phyloP scores from a whole-genome alignment of 2,329 filamentous ascomycete species.

The Pseudocercospora fijiensis region DNA sequence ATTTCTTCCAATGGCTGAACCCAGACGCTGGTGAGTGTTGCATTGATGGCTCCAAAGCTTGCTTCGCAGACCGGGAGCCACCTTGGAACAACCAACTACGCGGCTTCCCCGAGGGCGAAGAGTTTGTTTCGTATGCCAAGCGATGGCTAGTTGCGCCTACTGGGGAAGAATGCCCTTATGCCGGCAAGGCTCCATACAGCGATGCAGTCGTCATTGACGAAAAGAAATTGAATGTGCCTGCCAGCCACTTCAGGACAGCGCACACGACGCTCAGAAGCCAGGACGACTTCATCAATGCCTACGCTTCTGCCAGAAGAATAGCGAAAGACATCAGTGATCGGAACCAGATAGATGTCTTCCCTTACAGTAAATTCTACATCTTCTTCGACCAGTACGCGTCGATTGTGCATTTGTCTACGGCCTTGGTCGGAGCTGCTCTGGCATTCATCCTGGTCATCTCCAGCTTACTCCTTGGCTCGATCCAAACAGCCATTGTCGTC shows the following conservation, averaged over 20 bases:
- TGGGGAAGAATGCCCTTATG: constrained; percentile 79
- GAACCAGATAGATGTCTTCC: constrained; percentile 85
- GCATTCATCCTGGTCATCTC: constrained; percentile 82
- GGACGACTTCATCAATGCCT: constrained; percentile 87
- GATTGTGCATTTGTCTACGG: constrained; percentile 76
- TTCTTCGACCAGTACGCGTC: constrained; percentile 97
- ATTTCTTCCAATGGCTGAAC: constrained; percentile 96
- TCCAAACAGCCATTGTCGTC: constrained; percentile 77
- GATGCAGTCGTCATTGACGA: constrained; percentile 77
- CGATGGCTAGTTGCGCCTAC: constrained; percentile 82
- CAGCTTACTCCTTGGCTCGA: constrained; percentile 76
- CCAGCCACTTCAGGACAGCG: constrained; percentile 87
- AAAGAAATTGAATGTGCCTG: constrained; percentile 65
- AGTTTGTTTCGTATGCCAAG: constrained; percentile 82
- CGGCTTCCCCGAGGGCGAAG: constrained; percentile 90
- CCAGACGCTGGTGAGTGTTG: constrained; percentile 75
- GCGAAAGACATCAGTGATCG: constrained; percentile 68
- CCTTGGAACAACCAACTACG: constrained; percentile 84
- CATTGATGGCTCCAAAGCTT: constrained; percentile 60
- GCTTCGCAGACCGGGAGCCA: constrained; percentile 74
- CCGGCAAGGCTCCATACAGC: constrained; percentile 82
- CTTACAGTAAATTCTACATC: constrained; percentile 96
- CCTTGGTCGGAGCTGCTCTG: constrained; percentile 77
- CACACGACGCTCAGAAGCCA: constrained; percentile 87
- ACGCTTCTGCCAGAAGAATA: constrained; percentile 85